These are phyloP conservation scores for Talaromyces sp. DNA, from an alignment of 2,329 filamentous ascomycete genomes.

Conservation along the genomic window DNA sequence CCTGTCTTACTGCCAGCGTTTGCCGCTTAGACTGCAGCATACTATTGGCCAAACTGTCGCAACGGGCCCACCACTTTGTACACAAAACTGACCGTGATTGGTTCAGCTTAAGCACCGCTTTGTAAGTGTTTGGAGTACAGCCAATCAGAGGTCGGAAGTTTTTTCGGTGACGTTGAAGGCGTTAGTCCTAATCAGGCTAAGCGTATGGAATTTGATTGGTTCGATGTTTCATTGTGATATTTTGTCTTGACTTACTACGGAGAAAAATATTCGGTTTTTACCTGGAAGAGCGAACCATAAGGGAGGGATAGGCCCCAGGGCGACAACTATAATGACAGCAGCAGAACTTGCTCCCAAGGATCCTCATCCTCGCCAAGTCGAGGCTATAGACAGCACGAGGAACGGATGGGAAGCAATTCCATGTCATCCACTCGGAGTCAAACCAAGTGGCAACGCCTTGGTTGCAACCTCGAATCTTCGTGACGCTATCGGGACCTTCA, in stretches of 20 bases:
- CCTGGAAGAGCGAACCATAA: not conserved
- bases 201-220: not conserved
- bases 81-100: not conserved
- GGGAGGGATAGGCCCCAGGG: not conserved
- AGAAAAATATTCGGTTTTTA: not conserved
- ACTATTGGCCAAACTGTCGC: too few relatives aligned
- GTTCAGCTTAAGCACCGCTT: not conserved
- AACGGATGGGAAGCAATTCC: slow-evolving; percentile 55
- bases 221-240: not conserved
- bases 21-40: not conserved
- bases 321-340: slow-evolving; percentile 6
- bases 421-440: slow-evolving; percentile 76
- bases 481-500: slow-evolving; percentile 61
- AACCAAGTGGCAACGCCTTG: slow-evolving; percentile 81
- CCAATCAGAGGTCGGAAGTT: not conserved
- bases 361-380: not conserved
- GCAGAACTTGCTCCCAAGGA: slow-evolving; percentile 3
- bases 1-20: slow-evolving; percentile 10
- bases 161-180: slow-evolving; percentile 7
- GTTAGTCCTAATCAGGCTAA: not conserved
- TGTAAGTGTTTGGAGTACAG: not conserved
- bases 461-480: slow-evolving; percentile 65
- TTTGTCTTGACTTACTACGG: not conserved
- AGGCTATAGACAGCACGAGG: slow-evolving; percentile 10
- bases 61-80: not conserved